phyloP scores from a whole-genome alignment of 352 stramenopile species.

The Pythium utonaiense region DNA sequence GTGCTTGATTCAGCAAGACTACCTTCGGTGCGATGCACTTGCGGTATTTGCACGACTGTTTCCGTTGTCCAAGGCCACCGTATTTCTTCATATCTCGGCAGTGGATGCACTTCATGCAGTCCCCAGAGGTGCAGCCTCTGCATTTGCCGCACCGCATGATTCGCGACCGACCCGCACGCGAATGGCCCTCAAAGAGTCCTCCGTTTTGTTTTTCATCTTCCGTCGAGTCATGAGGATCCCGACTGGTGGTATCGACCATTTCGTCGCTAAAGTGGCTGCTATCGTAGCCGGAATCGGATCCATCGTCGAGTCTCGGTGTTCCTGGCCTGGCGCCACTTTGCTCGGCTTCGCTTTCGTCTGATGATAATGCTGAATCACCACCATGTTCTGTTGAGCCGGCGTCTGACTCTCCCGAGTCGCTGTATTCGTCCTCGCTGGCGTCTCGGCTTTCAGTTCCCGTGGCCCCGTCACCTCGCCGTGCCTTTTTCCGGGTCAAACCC shows the following conservation, averaged over 20 bases:
- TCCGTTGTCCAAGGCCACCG: conserved; percentile 68
- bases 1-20: conserved; percentile 58
- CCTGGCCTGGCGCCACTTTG: background rate
- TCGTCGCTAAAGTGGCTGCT: conserved; percentile 21
- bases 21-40: conserved; percentile 73
- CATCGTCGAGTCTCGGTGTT: background rate
- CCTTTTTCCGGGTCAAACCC: conserved; percentile 28
- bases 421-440: conserved; percentile 11
- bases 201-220: conserved; percentile 23
- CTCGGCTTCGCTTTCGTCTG: conserved; percentile 14
- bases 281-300: conserved; percentile 17
- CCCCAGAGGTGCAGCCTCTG: conserved; percentile 55
- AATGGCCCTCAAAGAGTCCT: conserved; percentile 34
- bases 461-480: background rate
- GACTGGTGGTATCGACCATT: background rate
- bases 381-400: conserved; percentile 6
- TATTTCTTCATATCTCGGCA: conserved; percentile 87
- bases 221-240: conserved; percentile 1
- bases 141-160: conserved; percentile 79
- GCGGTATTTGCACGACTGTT: conserved; percentile 79
- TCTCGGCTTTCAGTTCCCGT: background rate
- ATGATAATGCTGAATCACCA: conserved; percentile 4
- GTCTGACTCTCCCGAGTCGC: conserved; percentile 13
- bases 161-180: conserved; percentile 41
- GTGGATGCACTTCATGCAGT: conserved; percentile 76